phyloP scores from a whole-genome alignment of 2,329 filamentous ascomycete species.

The Colletotrichum lupini region DNA sequence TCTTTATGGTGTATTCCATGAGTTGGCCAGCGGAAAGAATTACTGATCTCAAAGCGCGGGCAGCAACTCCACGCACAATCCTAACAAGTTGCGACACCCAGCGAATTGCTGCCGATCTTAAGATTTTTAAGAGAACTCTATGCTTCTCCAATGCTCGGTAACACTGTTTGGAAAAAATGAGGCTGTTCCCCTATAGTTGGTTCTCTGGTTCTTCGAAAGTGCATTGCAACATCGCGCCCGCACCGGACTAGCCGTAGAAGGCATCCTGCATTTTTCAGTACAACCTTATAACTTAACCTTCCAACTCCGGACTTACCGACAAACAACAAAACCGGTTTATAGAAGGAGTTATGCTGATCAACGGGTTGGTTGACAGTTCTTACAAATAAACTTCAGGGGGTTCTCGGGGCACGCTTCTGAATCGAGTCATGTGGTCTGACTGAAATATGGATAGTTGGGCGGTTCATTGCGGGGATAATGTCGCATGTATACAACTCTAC shows the following conservation, averaged over 20 bases:
- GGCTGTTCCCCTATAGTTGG: too few species aligned
- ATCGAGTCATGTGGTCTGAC: neutral
- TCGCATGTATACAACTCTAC: neutral
- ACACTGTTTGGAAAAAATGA: too few species aligned
- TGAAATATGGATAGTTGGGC: neutral
- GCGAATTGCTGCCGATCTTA: neutral
- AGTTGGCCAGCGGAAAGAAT: neutral
- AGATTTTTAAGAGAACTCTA: neutral
- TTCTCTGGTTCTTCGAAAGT: neutral
- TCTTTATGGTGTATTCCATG: neutral
- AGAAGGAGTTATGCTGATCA: neutral
- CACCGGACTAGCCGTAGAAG: neutral
- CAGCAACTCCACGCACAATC: neutral
- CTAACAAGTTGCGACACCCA: too few species aligned
- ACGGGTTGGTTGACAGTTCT: neutral
- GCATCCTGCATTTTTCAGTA: neutral
- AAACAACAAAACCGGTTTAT: neutral
- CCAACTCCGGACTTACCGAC: neutral
- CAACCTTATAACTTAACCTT: neutral
- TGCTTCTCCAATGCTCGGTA: neutral
- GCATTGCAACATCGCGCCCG: neutral
- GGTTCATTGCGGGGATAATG: neutral
- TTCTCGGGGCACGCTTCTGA: neutral
- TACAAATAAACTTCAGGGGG: neutral
- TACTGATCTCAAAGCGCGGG: neutral